A percentile compares a stretch with the other conserved stretches of the same genome.
phyloP scores from a whole-genome alignment of 139 green algal genomes.

The Raphidocelis subcapitata region DNA sequence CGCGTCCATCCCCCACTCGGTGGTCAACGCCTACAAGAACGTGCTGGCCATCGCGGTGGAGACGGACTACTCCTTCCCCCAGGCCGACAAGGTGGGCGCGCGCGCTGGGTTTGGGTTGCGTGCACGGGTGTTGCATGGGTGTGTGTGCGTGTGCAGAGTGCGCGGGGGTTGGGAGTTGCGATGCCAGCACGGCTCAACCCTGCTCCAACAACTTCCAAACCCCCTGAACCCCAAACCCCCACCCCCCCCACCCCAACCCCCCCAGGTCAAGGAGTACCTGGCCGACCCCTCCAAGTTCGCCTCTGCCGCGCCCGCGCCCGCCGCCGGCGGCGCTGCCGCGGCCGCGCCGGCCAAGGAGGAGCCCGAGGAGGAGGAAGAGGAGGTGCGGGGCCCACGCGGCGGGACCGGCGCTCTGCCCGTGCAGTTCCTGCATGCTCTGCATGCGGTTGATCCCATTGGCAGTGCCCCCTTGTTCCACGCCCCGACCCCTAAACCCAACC shows the following conservation, averaged over 20 bases:
- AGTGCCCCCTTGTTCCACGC: too few species aligned
- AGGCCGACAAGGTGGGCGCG: slow-evolving; percentile 78
- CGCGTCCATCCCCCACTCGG: slow-evolving; percentile 86
- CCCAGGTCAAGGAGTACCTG: slow-evolving; percentile 91
- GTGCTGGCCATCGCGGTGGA: slow-evolving; percentile 89
- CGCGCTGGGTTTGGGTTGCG: neutral
- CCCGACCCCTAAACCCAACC: too few species aligned
- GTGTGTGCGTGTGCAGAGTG: neutral
- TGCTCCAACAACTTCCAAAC: neutral
- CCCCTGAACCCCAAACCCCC: neutral
- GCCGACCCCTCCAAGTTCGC: slow-evolving; percentile 81
- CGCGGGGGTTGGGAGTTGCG: neutral
- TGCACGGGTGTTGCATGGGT: neutral
- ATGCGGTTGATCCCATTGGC: too few species aligned
- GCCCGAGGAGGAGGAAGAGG: slow-evolving; percentile 72
- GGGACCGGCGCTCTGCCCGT: too few species aligned
- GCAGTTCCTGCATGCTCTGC: too few species aligned
- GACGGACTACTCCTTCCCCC: slow-evolving; percentile 95
- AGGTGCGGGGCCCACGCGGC: too few species aligned
- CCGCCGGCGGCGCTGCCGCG: slow-evolving; percentile 25
- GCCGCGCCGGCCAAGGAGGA: slow-evolving; percentile 41
- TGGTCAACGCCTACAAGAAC: slow-evolving; percentile 99
- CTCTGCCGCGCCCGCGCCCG: slow-evolving; percentile 44
- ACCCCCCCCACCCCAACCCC: too few species aligned
- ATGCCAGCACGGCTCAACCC: neutral